Conservation (phyloP, 2,329 filamentous ascomycete genomes). For the Aureobasidium sp. region DNA sequence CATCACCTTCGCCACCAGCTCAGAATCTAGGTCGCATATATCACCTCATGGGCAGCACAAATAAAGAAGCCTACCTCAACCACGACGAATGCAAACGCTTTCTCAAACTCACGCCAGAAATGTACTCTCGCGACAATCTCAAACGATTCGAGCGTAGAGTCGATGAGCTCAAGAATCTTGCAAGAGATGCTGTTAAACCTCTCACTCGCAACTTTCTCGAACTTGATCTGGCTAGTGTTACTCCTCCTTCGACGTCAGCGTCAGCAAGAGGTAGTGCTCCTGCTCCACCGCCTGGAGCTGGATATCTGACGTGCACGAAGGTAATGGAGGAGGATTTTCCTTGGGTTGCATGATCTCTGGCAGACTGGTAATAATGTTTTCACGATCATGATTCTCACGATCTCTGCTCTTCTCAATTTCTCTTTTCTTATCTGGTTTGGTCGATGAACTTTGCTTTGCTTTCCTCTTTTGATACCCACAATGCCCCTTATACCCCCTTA, state of each 20-base stretch:
- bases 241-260: neutral
- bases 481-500: too few relatives aligned
- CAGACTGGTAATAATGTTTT: too few relatives aligned
- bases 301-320: conserved; percentile 54
- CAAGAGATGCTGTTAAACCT: conserved; percentile 72
- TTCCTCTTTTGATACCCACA: too few relatives aligned
- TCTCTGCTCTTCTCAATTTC: neutral
- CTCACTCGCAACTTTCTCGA: conserved; percentile 81
- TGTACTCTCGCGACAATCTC: conserved; percentile 81
- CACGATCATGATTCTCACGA: neutral
- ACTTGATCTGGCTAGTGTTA: conserved; percentile 50
- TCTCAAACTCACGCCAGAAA: conserved; percentile 69
- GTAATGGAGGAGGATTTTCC: conserved; percentile 53
- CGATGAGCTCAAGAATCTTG: conserved; percentile 80
- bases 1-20: conserved; percentile 28
- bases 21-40: conserved; percentile 65
- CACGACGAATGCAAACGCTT: conserved; percentile 90
- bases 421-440: too few relatives aligned
- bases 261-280: neutral
- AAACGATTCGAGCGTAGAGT: conserved; percentile 77
- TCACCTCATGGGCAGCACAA: conserved; percentile 58
- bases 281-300: conserved; percentile 23
- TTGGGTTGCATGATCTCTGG: conserved; percentile 35
- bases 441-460: too few relatives aligned
- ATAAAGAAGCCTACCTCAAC: conserved; percentile 57